A percentile compares a stretch with the other conserved stretches of the same genome.
Evolutionary conservation across 441 rosid species (phyloP).

Genomic region (Mallotus repandus): DNA sequence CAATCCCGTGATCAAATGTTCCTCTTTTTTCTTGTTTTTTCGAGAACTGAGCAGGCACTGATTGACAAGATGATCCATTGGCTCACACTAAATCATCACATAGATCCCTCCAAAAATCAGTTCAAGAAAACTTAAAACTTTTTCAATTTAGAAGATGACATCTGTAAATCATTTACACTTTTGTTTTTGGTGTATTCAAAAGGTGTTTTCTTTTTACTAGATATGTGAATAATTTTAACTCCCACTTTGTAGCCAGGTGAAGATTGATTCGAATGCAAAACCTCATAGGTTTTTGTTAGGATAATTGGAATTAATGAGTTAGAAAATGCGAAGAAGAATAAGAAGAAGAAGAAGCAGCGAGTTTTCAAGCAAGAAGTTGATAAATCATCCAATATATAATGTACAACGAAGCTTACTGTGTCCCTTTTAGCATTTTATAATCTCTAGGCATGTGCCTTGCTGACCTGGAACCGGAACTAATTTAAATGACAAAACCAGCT

Average conservation of each 20-base stretch:
- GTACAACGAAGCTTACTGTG: not conserved
- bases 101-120: not conserved
- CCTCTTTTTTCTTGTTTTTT: not conserved
- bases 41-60: not conserved
- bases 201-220: too few species aligned
- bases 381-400: not conserved
- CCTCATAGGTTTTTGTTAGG: too few species aligned
- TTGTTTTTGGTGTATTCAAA: too few species aligned
- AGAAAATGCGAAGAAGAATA: too few species aligned
- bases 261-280: too few species aligned
- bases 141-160: conserved; percentile 1
- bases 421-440: not conserved
- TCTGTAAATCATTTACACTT: not conserved
- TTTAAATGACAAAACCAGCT: not conserved
- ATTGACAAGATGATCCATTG: conserved; percentile 4
- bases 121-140: not conserved
- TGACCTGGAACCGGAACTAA: not conserved
- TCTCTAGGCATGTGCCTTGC: not conserved
- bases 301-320: too few species aligned
- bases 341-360: not conserved
- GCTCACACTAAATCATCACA: not conserved
- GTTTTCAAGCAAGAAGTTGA: not conserved
- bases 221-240: too few species aligned
- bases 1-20: conserved; percentile 51
- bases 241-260: too few species aligned